Evolutionary conservation across 176 grass and related monocot genomes (phyloP).

Genomic region (Eragrostis curvula): DNA sequence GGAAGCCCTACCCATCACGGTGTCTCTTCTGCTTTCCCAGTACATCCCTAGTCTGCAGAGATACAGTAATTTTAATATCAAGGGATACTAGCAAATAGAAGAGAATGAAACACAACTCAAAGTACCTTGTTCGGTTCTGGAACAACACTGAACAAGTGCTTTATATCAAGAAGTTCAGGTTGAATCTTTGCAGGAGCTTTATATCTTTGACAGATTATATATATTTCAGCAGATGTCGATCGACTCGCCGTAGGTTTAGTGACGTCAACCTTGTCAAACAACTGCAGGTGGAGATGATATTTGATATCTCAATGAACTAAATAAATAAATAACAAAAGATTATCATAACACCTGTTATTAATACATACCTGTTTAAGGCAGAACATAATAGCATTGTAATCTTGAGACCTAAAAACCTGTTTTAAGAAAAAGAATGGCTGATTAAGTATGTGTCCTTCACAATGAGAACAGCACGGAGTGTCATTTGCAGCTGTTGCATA

Average conservation of each 20-base stretch:
- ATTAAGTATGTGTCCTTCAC: not conserved
- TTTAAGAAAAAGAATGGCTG: conserved; percentile 20
- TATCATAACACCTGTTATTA: not conserved
- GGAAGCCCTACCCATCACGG: conserved; percentile 73
- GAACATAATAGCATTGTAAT: conserved; percentile 89
- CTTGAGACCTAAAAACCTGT: conserved; percentile 98
- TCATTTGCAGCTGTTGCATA: not conserved
- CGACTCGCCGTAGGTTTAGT: conserved; percentile 93
- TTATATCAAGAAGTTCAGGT: conserved; percentile 90
- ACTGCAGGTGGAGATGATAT: conserved; percentile 46
- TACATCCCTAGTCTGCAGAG: conserved; percentile 67
- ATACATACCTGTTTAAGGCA: conserved; percentile 87
- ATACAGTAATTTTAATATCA: conserved; percentile 41
- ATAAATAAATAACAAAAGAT: not conserved
- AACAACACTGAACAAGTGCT: conserved; percentile 82
- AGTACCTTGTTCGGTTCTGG: conserved; percentile 64
- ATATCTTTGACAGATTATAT: conserved; percentile 80
- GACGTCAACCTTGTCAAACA: conserved; percentile 90
- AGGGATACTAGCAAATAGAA: not conserved
- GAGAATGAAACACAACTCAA: conserved; percentile 14
- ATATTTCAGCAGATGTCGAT: conserved; percentile 94
- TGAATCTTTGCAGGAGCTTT: conserved; percentile 95
- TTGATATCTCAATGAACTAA: conserved; percentile 31
- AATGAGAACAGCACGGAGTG: not conserved
- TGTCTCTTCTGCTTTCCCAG: conserved; percentile 72